Evolutionary conservation across 345 rosid genomes (phyloP), one percentile per base, ranked within the genome.

Genomic region (Camelina laxa): DNA sequence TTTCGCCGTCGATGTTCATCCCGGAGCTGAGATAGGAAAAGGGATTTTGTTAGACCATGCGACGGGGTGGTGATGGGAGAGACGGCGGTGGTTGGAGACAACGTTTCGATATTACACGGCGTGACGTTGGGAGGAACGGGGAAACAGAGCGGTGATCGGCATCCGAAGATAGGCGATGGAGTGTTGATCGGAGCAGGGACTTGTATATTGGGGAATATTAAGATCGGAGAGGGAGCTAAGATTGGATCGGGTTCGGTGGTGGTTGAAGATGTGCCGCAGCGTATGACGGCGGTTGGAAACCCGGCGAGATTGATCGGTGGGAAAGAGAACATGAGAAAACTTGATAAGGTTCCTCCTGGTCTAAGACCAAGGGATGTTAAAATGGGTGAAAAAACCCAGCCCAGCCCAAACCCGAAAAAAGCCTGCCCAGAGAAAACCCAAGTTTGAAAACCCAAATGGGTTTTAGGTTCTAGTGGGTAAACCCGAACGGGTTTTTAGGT

Each of bases 61-160:
- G 0, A 91, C 97, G 96, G 87, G 0, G 74, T 94, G 0, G 89
- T 94, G 58, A 83, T 89, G 97, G 98, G 98, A n/a, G 98, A 94
- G 70, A 94, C 98, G 0, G 93, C 98, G 11, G 97, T 91, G 73
- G 80, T 94, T 2, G 98, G 98, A 5, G 79, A 89, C 73, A 84
- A 91, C 48, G 98, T 91, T 31, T 91, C 98, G 30, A 94, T 94
- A 53, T 73, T 94, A 64, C 98, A 91, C 48, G 87, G 88, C 38
- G 97, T 94, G 66, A 91, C 98, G 0, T 74, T 91, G 10, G 98
- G 98, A 5, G 97, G 96, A 7, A 94, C 97, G 0, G 98, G 98
- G 14, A 94, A 94, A 78, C 72, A 36, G 47, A 62, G 78, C 5
- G 97, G 98, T 2, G 97, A 91, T 20, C 65, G 98, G 71, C 98